Percentiles rank a stretch among this genome's conserved stretches.
Conservation (phyloP, 1,139 yeast species). For the Entelexis sorbosivorans region DNA sequence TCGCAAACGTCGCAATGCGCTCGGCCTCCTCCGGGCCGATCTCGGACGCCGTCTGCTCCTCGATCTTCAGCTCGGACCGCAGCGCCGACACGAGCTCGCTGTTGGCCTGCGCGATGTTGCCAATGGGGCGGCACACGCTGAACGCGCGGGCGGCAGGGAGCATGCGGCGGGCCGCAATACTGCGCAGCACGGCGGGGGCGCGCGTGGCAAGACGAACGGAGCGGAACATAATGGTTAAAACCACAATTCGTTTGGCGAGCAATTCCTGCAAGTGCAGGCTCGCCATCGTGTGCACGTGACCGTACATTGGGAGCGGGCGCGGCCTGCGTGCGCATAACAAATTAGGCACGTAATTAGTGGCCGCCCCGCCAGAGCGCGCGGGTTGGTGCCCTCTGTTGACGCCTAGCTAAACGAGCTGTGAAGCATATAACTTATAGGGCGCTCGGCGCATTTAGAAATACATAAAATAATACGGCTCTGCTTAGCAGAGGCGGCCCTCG, state of each 20-base stretch:
- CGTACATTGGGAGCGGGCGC: too few species aligned
- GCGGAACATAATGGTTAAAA: not conserved
- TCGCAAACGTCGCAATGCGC: conserved; percentile 34
- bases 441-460: too few species aligned
- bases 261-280: not conserved
- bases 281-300: not conserved
- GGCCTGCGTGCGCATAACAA: too few species aligned
- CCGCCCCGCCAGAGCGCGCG: too few species aligned
- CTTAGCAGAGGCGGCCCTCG: too few species aligned
- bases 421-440: too few species aligned
- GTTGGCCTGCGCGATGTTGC: conserved; percentile 16
- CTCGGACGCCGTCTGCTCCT: conserved; percentile 29
- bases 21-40: conserved; percentile 29
- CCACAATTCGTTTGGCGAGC: not conserved
- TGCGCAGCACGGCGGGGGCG: not conserved
- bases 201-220: not conserved
- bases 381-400: too few species aligned
- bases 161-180: not conserved
- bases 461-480: too few species aligned
- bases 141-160: conserved; percentile 2
- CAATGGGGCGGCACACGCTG: conserved; percentile 22
- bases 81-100: conserved; percentile 32
- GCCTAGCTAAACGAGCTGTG: too few species aligned
- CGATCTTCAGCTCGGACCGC: conserved; percentile 37
- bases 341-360: too few species aligned